Base-by-base conservation (phyloP, 2,329 filamentous ascomycete species). In the Parastagonospora avenae region DNA sequence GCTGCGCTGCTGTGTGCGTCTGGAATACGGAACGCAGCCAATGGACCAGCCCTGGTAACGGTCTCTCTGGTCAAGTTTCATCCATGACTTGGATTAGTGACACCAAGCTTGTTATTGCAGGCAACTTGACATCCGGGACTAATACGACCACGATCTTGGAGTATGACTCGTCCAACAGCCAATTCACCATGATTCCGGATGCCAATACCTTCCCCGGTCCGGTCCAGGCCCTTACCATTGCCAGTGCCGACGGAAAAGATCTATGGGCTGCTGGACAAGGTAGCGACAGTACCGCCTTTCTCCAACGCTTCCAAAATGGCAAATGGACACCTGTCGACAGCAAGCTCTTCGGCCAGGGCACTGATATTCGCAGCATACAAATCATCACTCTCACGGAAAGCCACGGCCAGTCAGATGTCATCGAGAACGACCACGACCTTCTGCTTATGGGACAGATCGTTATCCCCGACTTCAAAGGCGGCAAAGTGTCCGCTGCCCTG, bases 381-480 rank as follows among this genome's bases (percentile, higher is more conserved):
- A 80, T 97, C 50, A 86, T 97, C 61, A 82, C 85, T 4, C 73
- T 95, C 15, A 88, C 83, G 1, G 75, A 86, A 42, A 75, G 84
- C 12, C 94, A 97, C 69, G 83, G 78, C 31, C 75, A 79, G 11
- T 85, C 83, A 2, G 75, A 83, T 32, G 77, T 92, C 6, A 76
- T 99, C 12, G 81, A 85, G 44, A 75, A 82, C 14, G 80, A 85
- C 55, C 85, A 94, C 70, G 82, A 85, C 4, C 83, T 99, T 31
- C 82, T 99, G 75, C 79, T 97, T 42, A 91, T 91, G n/a, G 94
- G 94, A 33, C 84, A 88, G 46, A 84, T 99, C 60, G 82, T 85
- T 58, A 80, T 97, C 14, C 85, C 88, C 0, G 77, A 78, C 42
- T 92, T 92, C 68, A 24, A 24, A 24, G 19, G 19, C 19, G 92